phyloP scores from a whole-genome alignment of 1,139 yeast genomes.

The Lodderomyces pseudojiufengensis region DNA sequence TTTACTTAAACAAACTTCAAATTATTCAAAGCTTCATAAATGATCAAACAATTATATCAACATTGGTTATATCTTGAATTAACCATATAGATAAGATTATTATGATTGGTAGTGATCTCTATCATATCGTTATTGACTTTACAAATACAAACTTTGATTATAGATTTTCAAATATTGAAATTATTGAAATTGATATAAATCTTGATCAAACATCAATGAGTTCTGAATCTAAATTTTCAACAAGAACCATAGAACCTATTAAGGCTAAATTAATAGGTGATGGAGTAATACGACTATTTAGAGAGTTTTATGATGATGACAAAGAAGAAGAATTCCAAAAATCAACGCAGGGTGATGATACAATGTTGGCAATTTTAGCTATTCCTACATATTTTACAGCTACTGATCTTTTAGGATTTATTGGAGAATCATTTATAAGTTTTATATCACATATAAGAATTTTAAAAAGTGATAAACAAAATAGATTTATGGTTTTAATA shows the following conservation, averaged over 20 bases:
- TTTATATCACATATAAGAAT: slow-evolving; percentile 70
- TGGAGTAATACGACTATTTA: slow-evolving; percentile 69
- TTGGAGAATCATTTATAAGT: slow-evolving; percentile 60
- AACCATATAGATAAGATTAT: slow-evolving; percentile 1
- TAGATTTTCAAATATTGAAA: slow-evolving; percentile 29
- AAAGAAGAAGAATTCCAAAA: slow-evolving; percentile 1
- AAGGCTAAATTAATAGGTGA: slow-evolving; percentile 61
- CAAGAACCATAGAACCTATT: slow-evolving; percentile 40
- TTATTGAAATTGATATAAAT: slow-evolving; percentile 27
- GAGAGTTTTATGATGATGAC: slow-evolving; percentile 39
- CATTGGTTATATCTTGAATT: too few relatives aligned
- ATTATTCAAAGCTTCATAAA: too few relatives aligned
- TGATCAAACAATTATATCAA: too few relatives aligned
- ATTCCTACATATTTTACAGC: slow-evolving; percentile 88
- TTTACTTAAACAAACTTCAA: too few relatives aligned
- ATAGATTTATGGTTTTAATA: slow-evolving; percentile 72
- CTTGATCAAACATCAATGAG: slow-evolving; percentile 13
- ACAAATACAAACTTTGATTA: slow-evolving; percentile 16
- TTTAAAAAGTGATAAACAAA: slow-evolving; percentile 61
- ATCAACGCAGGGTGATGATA: slow-evolving; percentile 43
- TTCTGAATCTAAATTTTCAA: background rate
- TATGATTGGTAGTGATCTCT: slow-evolving; percentile 46
- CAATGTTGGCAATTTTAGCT: slow-evolving; percentile 75
- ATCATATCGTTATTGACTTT: slow-evolving; percentile 35
- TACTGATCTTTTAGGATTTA: slow-evolving; percentile 75